Evolutionary conservation across 768 basidiomycete species (phyloP).

Genomic region (Suillus subluteus): DNA sequence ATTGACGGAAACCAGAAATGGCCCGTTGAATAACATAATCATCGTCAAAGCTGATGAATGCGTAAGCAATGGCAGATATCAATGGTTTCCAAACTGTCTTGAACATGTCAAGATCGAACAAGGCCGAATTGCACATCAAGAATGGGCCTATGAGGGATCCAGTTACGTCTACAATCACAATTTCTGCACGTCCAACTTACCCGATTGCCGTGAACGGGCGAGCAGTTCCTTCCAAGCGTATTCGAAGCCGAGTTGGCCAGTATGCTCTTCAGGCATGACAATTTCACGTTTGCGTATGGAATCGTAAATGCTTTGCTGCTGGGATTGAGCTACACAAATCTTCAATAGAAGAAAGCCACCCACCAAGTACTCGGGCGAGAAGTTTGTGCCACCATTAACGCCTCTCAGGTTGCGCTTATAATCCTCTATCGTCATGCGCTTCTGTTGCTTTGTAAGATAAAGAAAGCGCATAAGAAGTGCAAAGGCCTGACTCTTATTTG

Average conservation of each 20-base stretch:
- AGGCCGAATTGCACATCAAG: slow-evolving; percentile 76
- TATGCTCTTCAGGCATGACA: slow-evolving; percentile 97
- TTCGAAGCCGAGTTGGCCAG: slow-evolving; percentile 94
- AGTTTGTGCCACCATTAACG: slow-evolving; percentile 85
- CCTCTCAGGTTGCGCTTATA: slow-evolving; percentile 92
- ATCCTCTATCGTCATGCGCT: slow-evolving; percentile 96
- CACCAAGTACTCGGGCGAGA: slow-evolving; percentile 85
- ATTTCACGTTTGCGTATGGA: slow-evolving; percentile 95
- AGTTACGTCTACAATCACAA: slow-evolving; percentile 39
- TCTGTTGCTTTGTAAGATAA: slow-evolving; percentile 47
- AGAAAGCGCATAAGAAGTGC: slow-evolving; percentile 8
- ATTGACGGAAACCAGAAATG: slow-evolving; percentile 96
- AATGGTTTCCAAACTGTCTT: slow-evolving; percentile 90
- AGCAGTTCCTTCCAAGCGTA: slow-evolving; percentile 99
- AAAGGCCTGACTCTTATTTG: slow-evolving; percentile 73
- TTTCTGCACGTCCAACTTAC: slow-evolving; percentile 41
- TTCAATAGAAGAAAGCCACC: slow-evolving; percentile 21
- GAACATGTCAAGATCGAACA: slow-evolving; percentile 94
- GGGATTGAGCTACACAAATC: slow-evolving; percentile 16
- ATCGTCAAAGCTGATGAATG: slow-evolving; percentile 95
- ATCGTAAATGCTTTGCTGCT: slow-evolving; percentile 87
- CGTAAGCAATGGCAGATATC: slow-evolving; percentile 92
- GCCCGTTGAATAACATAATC: slow-evolving; percentile 95
- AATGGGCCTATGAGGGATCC: slow-evolving; percentile 42
- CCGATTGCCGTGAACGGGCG: slow-evolving; percentile 76